These are phyloP conservation scores for Plasmodium ovale DNA, from an alignment of 169 alveolate species.

Conservation along the genomic window DNA sequence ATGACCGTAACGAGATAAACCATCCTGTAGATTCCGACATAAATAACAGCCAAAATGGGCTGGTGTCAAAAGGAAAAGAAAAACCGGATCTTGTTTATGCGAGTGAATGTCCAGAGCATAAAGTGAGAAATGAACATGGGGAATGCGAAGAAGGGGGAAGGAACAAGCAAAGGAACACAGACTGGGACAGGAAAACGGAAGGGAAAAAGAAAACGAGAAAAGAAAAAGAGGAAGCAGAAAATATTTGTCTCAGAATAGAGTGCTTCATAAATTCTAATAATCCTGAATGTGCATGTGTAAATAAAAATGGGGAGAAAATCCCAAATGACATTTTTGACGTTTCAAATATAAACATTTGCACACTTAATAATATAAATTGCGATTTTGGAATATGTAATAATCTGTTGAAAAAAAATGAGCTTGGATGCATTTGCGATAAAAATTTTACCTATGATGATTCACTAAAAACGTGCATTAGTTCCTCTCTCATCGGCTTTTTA, in stretches of 20 bases:
- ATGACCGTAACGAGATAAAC: not conserved
- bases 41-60: not conserved
- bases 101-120: conserved; percentile 11
- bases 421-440: conserved; percentile 59
- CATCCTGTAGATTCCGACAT: not conserved
- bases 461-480: conserved; percentile 33
- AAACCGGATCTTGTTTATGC: not conserved
- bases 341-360: conserved; percentile 52
- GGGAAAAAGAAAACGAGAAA: not conserved
- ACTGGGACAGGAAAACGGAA: not conserved
- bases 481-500: not conserved
- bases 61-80: not conserved
- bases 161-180: too few relatives aligned
- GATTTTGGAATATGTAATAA: conserved; percentile 59
- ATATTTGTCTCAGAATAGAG: conserved; percentile 49
- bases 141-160: not conserved
- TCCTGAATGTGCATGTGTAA: conserved; percentile 34
- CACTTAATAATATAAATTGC: conserved; percentile 60
- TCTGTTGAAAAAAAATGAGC: conserved; percentile 14
- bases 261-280: conserved; percentile 27
- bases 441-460: conserved; percentile 41
- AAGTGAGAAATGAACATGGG: conserved; percentile 20
- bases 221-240: not conserved
- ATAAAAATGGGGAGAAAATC: conserved; percentile 43
- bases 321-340: conserved; percentile 30